Percentiles rank a stretch among this genome's conserved stretches.
phyloP scores from a whole-genome alignment of 768 basidiomycete genomes.

The Phanerochaete sordida region DNA sequence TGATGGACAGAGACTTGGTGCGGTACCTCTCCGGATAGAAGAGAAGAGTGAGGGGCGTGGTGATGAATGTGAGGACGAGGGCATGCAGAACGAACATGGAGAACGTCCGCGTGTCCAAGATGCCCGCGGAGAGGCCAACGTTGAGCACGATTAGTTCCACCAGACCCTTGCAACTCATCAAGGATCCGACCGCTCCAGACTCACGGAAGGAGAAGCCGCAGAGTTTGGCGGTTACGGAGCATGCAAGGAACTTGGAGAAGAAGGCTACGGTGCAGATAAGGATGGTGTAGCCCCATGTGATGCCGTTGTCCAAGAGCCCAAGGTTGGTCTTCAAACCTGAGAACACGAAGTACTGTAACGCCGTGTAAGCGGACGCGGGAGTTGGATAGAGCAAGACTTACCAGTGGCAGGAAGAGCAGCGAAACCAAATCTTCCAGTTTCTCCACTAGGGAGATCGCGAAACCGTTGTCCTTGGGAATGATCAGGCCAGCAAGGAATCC shows the following conservation, averaged over 20 bases:
- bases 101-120: constrained; percentile 65
- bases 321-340: constrained; percentile 82
- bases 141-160: constrained; percentile 93
- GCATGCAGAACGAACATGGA: constrained; percentile 88
- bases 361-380: too few relatives aligned
- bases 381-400: too few relatives aligned
- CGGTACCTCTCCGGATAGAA: constrained; percentile 74
- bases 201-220: constrained; percentile 75
- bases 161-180: constrained; percentile 92
- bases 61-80: constrained; percentile 75
- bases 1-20: constrained; percentile 24
- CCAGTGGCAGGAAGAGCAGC: constrained; percentile 73
- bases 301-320: constrained; percentile 68
- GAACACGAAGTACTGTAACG: constrained; percentile 78
- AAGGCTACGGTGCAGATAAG: constrained; percentile 76
- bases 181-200: constrained; percentile 73
- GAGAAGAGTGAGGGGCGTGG: constrained; percentile 75
- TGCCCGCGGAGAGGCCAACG: constrained; percentile 68
- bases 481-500: constrained; percentile 82
- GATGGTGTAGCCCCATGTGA: constrained; percentile 79
- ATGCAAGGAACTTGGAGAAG: constrained; percentile 73
- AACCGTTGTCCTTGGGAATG: constrained; percentile 80
- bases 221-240: constrained; percentile 52
- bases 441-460: constrained; percentile 74
- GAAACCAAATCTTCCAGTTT: constrained; percentile 86